These are phyloP conservation scores for Centaurea solstitialis DNA, from an alignment of 129 eudicot species.

Conservation along the genomic window DNA sequence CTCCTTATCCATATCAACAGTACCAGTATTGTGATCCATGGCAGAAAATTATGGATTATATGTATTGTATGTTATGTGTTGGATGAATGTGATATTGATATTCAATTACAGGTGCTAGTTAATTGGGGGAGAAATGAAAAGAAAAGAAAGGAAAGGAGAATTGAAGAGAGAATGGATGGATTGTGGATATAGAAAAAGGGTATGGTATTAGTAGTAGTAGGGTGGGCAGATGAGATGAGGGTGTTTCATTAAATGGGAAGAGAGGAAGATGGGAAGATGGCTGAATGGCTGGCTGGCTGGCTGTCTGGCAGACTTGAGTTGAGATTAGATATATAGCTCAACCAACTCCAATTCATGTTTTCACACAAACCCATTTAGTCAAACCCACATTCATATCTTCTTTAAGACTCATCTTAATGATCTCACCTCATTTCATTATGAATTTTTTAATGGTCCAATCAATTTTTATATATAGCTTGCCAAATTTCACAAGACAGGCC, in stretches of 20 bases:
- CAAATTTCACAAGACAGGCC: too few species aligned
- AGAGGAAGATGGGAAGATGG: slow-evolving; percentile 19
- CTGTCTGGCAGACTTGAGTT: background rate
- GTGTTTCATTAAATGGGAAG: slow-evolving; percentile 22
- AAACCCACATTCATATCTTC: slow-evolving; percentile 6
- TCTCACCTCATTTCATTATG: background rate
- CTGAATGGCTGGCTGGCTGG: slow-evolving; percentile 13
- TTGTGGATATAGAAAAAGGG: slow-evolving; percentile 6
- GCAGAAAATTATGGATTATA: background rate
- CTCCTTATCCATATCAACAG: slow-evolving; percentile 77
- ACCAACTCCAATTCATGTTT: slow-evolving; percentile 25
- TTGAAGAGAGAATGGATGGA: background rate
- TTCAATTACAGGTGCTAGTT: background rate
- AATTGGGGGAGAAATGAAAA: background rate
- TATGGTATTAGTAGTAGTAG: slow-evolving; percentile 4
- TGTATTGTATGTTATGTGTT: background rate
- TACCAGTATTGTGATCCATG: slow-evolving; percentile 30
- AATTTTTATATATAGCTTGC: too few species aligned
- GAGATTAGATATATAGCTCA: slow-evolving; percentile 45
- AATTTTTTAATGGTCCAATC: too few species aligned
- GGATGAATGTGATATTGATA: background rate
- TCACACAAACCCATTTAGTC: slow-evolving; percentile 3
- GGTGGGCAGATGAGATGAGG: slow-evolving; percentile 26
- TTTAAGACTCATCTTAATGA: background rate
- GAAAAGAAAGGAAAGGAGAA: background rate